Evolutionary conservation across 2,329 filamentous ascomycete genomes (phyloP).

Genomic region (Boeremia lycopersici): DNA sequence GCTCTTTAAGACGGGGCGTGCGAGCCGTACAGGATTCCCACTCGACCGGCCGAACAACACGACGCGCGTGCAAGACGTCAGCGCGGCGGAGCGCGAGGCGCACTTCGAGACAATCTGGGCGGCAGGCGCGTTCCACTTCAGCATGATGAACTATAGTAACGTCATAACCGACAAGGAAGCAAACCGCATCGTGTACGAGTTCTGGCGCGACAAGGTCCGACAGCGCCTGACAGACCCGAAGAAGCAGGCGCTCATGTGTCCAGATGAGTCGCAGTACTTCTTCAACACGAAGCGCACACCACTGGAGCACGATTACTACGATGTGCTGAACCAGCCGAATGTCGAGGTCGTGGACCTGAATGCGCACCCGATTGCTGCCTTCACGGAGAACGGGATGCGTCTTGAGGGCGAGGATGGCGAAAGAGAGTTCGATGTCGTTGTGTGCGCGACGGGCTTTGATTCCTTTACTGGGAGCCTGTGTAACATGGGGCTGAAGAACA

Average conservation of each 20-base stretch:
- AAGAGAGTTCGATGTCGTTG: slow-evolving; percentile 61
- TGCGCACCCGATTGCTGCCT: slow-evolving; percentile 48
- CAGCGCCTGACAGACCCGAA: slow-evolving; percentile 45
- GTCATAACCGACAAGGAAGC: slow-evolving; percentile 43
- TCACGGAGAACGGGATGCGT: slow-evolving; percentile 58
- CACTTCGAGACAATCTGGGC: slow-evolving; percentile 35
- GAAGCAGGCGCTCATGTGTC: slow-evolving; percentile 50
- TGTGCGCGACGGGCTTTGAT: slow-evolving; percentile 55
- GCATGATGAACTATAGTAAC: slow-evolving; percentile 42
- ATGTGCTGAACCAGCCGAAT: slow-evolving; percentile 50
- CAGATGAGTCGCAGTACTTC: slow-evolving; percentile 48
- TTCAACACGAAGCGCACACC: slow-evolving; percentile 51
- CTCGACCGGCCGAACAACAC: slow-evolving; percentile 4
- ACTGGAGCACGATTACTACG: slow-evolving; percentile 48
- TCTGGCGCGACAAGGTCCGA: slow-evolving; percentile 55
- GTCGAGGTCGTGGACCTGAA: slow-evolving; percentile 55
- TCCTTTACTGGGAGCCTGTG: slow-evolving; percentile 45
- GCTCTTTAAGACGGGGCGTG: slow-evolving; percentile 21
- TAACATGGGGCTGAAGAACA: slow-evolving; percentile 40
- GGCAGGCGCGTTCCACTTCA: slow-evolving; percentile 49
- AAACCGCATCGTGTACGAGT: slow-evolving; percentile 51
- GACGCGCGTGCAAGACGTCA: slow-evolving; percentile 20
- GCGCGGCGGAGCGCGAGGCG: slow-evolving; percentile 24
- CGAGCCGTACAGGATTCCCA: slow-evolving; percentile 27
- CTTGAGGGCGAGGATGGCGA: slow-evolving; percentile 54